These are phyloP conservation scores for Suillus paluster DNA, from an alignment of 768 basidiomycete genomes.

Conservation along the genomic window DNA sequence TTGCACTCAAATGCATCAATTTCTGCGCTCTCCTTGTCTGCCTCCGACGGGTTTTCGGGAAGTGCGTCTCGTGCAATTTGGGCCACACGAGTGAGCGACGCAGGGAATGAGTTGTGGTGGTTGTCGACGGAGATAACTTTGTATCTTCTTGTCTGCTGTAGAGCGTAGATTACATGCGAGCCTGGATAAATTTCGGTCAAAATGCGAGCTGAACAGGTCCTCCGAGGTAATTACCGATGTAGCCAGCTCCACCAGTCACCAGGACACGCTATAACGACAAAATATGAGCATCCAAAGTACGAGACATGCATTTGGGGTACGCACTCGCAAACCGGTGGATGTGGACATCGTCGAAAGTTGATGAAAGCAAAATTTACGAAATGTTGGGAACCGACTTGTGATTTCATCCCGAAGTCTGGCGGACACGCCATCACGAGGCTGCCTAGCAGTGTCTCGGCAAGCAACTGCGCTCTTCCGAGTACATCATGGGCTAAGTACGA, in stretches of 20 bases:
- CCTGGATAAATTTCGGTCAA: constrained; percentile 49
- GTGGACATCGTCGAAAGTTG: constrained; percentile 30
- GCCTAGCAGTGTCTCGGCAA: neutral
- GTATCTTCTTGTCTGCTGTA: constrained; percentile 87
- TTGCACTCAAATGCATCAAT: constrained; percentile 76
- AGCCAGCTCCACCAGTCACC: constrained; percentile 85
- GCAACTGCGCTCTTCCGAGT: neutral
- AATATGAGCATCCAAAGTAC: constrained; percentile 14
- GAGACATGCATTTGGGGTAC: constrained; percentile 26
- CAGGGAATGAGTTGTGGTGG: constrained; percentile 86
- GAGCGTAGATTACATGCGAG: constrained; percentile 88
- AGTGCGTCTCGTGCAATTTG: constrained; percentile 80
- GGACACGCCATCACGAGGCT: neutral
- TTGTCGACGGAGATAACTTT: constrained; percentile 96
- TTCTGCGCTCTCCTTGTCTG: constrained; percentile 71
- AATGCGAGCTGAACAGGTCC: constrained; percentile 9
- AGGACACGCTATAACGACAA: constrained; percentile 55
- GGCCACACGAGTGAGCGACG: constrained; percentile 74
- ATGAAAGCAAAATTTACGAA: constrained; percentile 8
- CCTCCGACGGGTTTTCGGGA: constrained; percentile 62
- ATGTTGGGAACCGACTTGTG: constrained; percentile 8
- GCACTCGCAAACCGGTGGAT: constrained; percentile 48
- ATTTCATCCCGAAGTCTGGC: constrained; percentile 5
- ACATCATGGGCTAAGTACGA: neutral
- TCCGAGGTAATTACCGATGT: constrained; percentile 66